These are phyloP conservation scores for Iberis pinnata DNA, from an alignment of 345 rosid species.

Conservation along the genomic window DNA sequence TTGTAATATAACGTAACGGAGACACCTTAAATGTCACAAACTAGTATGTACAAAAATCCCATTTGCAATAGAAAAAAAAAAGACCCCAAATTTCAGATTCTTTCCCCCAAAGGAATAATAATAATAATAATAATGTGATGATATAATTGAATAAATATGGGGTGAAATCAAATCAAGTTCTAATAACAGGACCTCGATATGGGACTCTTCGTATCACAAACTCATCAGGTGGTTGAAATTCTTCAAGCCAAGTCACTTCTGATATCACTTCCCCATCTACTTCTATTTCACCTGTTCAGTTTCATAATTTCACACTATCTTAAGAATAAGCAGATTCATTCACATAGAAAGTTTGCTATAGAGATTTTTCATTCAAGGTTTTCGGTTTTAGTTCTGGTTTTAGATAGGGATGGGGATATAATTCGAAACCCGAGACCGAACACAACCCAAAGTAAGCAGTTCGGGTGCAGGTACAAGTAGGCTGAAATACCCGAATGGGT, in stretches of 20 bases:
- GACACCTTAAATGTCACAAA: conserved; percentile 10
- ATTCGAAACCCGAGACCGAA: no score
- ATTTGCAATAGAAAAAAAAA: conserved; percentile 2
- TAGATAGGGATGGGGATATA: no score
- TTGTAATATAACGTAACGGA: conserved; percentile 10
- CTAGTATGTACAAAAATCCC: conserved; percentile 23
- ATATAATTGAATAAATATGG: no score
- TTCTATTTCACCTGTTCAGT: conserved; percentile 52
- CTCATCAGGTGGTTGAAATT: conserved; percentile 76
- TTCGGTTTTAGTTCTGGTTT: no score
- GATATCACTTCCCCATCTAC: conserved; percentile 46
- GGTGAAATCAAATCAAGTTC: conserved; percentile 17
- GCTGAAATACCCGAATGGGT: no score
- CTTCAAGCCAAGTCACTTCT: conserved; percentile 71
- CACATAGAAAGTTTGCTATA: no score
- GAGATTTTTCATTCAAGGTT: no score
- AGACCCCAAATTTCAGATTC: conserved; percentile 8
- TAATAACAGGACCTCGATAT: conserved; percentile 74
- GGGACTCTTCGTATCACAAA: conserved; percentile 57
- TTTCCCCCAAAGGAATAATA: no score
- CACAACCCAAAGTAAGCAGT: no score
- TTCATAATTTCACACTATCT: background rate
- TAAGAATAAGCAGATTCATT: no score
- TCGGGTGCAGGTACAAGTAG: no score
- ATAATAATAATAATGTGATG: no score